Percentiles rank a stretch among this genome's conserved stretches.
phyloP scores from a whole-genome alignment of 129 eudicot genomes.

The Logfia minima region DNA sequence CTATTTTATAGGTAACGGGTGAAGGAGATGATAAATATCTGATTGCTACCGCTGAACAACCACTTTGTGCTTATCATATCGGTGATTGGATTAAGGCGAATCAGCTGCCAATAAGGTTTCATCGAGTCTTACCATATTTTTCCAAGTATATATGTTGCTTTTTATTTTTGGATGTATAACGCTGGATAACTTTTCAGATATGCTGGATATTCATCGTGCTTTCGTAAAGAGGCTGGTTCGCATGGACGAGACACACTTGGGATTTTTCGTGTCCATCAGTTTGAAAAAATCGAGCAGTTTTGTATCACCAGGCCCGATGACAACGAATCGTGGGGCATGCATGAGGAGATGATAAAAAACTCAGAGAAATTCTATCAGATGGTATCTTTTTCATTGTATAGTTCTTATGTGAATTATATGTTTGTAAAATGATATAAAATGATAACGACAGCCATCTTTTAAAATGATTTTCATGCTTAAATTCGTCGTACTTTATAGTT shows the following conservation, averaged over 20 bases:
- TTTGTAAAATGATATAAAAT: no score
- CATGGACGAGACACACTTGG: constrained; percentile 98
- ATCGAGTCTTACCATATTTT: neutral
- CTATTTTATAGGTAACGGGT: constrained; percentile 63
- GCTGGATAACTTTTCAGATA: constrained; percentile 41
- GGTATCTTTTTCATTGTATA: no score
- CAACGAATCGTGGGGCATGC: no score
- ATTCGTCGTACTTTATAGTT: no score
- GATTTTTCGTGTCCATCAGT: constrained; percentile 58
- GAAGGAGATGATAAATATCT: constrained; percentile 95
- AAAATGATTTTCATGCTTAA: no score
- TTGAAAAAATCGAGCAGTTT: no score
- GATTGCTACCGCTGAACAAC: constrained; percentile 97
- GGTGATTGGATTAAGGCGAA: constrained; percentile 84
- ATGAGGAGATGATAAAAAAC: no score
- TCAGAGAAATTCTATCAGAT: no score
- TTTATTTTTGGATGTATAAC: no score
- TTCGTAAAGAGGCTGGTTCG: constrained; percentile 95
- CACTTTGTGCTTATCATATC: constrained; percentile 84
- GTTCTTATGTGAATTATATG: no score
- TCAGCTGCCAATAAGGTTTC: constrained; percentile 61
- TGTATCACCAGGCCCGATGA: no score
- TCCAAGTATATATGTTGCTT: neutral
- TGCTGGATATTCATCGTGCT: constrained; percentile 83
- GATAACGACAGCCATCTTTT: no score